Conservation (phyloP, 768 basidiomycete species). For the Russula foetens region DNA sequence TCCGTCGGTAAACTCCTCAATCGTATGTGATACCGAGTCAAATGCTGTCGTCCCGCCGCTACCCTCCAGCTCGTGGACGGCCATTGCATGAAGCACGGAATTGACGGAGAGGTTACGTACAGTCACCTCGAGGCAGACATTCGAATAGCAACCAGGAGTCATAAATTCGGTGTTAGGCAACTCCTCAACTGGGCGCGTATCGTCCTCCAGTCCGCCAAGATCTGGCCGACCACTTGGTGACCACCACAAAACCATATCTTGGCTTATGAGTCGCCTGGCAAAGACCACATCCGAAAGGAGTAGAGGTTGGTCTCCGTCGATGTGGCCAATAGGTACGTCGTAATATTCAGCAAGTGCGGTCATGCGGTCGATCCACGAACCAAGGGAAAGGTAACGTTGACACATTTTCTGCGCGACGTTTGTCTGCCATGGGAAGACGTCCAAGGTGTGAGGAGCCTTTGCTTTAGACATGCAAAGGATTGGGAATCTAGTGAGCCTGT, state of each 20-base stretch:
- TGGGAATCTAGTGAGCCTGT: slow-evolving; percentile 77
- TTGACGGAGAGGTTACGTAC: slow-evolving; percentile 91
- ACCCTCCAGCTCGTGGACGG: slow-evolving; percentile 97
- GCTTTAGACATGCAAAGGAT: slow-evolving; percentile 80
- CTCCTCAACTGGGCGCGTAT: slow-evolving; percentile 68
- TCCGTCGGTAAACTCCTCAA: slow-evolving; percentile 80
- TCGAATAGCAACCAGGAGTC: slow-evolving; percentile 80
- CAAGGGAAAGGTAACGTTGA: slow-evolving; percentile 68
- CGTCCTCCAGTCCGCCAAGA: slow-evolving; percentile 88
- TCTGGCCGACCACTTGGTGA: slow-evolving; percentile 84
- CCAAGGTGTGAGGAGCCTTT: slow-evolving; percentile 63
- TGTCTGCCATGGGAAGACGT: slow-evolving; percentile 84
- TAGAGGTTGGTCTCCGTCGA: slow-evolving; percentile 87
- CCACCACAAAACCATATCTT: slow-evolving; percentile 97
- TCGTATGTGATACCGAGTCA: slow-evolving; percentile 83
- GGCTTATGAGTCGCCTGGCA: slow-evolving; percentile 74
- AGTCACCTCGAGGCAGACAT: slow-evolving; percentile 85
- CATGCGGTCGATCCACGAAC: slow-evolving; percentile 72
- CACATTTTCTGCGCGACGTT: slow-evolving; percentile 80
- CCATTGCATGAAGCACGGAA: slow-evolving; percentile 84
- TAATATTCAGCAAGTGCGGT: slow-evolving; percentile 82
- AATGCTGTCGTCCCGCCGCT: slow-evolving; percentile 91
- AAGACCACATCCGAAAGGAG: slow-evolving; percentile 85
- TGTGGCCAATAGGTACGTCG: slow-evolving; percentile 87
- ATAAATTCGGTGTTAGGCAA: slow-evolving; percentile 79